A percentile compares a stretch with the other conserved stretches of the same genome.
Evolutionary conservation across 495 filamentous ascomycete genomes (phyloP).

Genomic region (Cryomyces minteri): DNA sequence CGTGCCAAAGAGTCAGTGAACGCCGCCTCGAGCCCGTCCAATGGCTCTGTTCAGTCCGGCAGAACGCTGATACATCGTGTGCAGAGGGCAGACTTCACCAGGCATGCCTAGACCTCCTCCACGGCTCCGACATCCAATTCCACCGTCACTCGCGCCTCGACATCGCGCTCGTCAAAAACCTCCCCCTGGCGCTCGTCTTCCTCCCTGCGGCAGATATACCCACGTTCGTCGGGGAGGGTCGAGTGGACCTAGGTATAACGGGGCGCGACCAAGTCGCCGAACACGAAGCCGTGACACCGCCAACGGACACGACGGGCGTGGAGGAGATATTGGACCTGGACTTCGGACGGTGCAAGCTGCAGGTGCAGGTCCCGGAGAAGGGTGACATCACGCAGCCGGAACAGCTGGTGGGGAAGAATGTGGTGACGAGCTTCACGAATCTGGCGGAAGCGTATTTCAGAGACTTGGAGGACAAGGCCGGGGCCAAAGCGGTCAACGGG

Average conservation of each 20-base stretch:
- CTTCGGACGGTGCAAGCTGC: conserved; percentile 80
- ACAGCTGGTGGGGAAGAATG: conserved; percentile 80
- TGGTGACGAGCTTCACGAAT: conserved; percentile 86
- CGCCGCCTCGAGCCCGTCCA: no score
- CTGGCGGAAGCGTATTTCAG: conserved; percentile 69
- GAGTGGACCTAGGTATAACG: conserved; percentile 87
- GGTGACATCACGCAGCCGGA: conserved; percentile 47
- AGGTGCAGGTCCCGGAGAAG: conserved; percentile 88
- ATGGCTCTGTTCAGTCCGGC: no score
- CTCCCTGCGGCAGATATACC: conserved; percentile 94
- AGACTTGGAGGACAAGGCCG: conserved; percentile 21
- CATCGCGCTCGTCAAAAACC: conserved; percentile 90
- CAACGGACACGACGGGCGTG: conserved; percentile 46
- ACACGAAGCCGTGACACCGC: conserved; percentile 55
- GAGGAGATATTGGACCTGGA: conserved; percentile 75
- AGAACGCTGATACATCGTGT: no score
- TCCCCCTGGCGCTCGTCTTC: conserved; percentile 89
- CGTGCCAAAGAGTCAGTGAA: conserved; percentile 55
- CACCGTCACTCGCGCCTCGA: conserved; percentile 81
- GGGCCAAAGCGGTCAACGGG: conserved; percentile 5
- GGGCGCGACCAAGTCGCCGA: conserved; percentile 84
- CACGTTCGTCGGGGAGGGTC: conserved; percentile 86
- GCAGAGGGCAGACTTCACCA: conserved; percentile 69
- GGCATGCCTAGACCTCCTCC: conserved; percentile 68
- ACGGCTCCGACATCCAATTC: conserved; percentile 92